A percentile compares a stretch with the other conserved stretches of the same genome.
phyloP scores from a whole-genome alignment of 192 early-diverging fungal species.

The Pilobolus umbonatus region DNA sequence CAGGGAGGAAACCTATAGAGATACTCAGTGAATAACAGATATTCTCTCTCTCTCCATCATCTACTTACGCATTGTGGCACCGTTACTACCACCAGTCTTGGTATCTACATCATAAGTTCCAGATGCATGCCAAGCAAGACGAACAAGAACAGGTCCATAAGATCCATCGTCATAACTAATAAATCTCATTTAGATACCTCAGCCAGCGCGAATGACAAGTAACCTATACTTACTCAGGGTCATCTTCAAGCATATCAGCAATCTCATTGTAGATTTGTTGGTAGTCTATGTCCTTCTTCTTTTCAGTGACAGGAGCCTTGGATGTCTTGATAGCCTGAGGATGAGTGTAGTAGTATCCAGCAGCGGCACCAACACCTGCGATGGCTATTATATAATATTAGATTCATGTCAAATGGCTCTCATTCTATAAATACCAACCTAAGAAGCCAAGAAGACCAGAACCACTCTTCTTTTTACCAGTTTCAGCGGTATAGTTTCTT shows the following conservation, averaged over 20 bases:
- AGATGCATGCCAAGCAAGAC: slow-evolving; percentile 83
- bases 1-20: slow-evolving; percentile 48
- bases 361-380: slow-evolving; percentile 43
- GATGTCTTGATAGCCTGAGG: slow-evolving; percentile 10
- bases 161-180: slow-evolving; percentile 67
- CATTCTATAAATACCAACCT: not conserved
- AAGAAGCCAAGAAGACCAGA: slow-evolving; percentile 11
- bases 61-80: slow-evolving; percentile 61
- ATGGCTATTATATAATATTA: slow-evolving; percentile 21
- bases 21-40: not conserved
- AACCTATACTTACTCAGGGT: slow-evolving; percentile 35
- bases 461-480: slow-evolving; percentile 5
- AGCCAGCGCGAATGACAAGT: not conserved
- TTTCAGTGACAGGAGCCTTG: slow-evolving; percentile 8
- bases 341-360: slow-evolving; percentile 44
- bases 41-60: not conserved
- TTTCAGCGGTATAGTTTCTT: slow-evolving; percentile 10
- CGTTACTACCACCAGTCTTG: slow-evolving; percentile 72
- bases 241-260: slow-evolving; percentile 68
- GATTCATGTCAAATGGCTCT: not conserved
- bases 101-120: slow-evolving; percentile 70
- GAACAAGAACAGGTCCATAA: slow-evolving; percentile 70
- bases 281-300: slow-evolving; percentile 59
- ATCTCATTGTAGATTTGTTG: slow-evolving; percentile 72
- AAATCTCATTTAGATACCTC: not conserved